Evolutionary conservation across 2,329 filamentous ascomycete genomes (phyloP), one percentile per base, ranked within the genome.

Genomic region (Dactylellina cionopaga): DNA sequence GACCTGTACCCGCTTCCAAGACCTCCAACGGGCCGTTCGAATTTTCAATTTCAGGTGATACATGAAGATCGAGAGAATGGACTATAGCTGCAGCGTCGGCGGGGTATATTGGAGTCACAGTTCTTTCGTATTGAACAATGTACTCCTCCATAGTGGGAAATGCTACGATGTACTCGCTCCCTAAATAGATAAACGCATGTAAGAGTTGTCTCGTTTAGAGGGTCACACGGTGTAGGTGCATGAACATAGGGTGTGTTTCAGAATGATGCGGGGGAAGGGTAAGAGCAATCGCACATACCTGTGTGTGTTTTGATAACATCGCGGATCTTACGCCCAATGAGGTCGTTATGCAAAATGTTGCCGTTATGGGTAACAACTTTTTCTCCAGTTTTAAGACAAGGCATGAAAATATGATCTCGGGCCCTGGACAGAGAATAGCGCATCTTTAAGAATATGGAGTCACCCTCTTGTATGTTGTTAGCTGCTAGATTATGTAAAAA

Each of bases 1-100:
- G 90, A n/a, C 91, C 92, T 2, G 91, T 95, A 13, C 92, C 91
- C 47, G 91, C 91, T 80, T 95, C 92, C 56, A 95, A 88, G 44
- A 95, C 90, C 78, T 94, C 90, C 10, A 93, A 79, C 0, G 84
- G 85, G 35, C 77, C 75, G 27, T 81, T 76, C 76, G 81, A 79
- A 1, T 82, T 78, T 25, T 60, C 47, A 5, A 52, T 6, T 7
- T 49, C 22, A 7, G 56, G 39, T 31, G 54, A 54, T 27, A 87
- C 85, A 78, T 94, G 88, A 44, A 95, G 83, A 78, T 95, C 91
- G 19, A 96, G 84, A 22, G 93, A 83, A 0, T 87, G 90, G 35
- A 92, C 88, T 56, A 95, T 93, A 29, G 90, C 81, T 75, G 86
- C 89, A 15, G 90, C 89, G 80, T 94, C 91, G 66, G 87, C 85